These are phyloP conservation scores for Erodium moschatum DNA, from an alignment of 441 rosid species.

Conservation along the genomic window DNA sequence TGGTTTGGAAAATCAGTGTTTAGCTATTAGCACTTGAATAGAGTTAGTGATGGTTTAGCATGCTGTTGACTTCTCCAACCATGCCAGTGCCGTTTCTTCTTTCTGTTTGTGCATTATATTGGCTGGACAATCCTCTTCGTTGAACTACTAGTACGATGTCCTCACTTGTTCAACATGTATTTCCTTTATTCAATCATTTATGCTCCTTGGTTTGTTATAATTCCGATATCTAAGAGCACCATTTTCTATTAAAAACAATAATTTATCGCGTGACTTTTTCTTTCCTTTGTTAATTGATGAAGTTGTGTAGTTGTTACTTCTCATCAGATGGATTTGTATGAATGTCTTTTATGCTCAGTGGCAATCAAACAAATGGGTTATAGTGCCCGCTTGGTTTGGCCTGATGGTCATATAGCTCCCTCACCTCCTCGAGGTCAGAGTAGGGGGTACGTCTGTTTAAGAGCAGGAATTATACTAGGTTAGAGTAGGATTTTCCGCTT, in stretches of 20 bases:
- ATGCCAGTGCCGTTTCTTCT: background rate
- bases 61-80: background rate
- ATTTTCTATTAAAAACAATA: background rate
- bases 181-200: background rate
- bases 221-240: background rate
- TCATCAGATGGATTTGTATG: background rate
- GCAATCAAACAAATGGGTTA: background rate
- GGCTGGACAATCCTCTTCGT: background rate
- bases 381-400: no score
- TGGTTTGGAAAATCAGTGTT: background rate
- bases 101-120: background rate
- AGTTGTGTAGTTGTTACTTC: slow-evolving; percentile 1
- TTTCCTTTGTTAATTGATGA: background rate
- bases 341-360: background rate
- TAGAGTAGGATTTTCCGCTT: no score
- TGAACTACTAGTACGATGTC: background rate
- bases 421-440: no score
- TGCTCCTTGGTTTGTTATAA: background rate
- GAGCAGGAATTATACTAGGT: no score
- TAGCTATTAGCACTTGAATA: background rate
- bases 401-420: no score
- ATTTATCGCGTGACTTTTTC: background rate
- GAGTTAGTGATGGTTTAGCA: background rate
- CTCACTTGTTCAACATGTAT: background rate
- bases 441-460: no score